phyloP scores from a whole-genome alignment of 2,329 filamentous ascomycete species.

The Ophiocordyceps camponoti-floridani region DNA sequence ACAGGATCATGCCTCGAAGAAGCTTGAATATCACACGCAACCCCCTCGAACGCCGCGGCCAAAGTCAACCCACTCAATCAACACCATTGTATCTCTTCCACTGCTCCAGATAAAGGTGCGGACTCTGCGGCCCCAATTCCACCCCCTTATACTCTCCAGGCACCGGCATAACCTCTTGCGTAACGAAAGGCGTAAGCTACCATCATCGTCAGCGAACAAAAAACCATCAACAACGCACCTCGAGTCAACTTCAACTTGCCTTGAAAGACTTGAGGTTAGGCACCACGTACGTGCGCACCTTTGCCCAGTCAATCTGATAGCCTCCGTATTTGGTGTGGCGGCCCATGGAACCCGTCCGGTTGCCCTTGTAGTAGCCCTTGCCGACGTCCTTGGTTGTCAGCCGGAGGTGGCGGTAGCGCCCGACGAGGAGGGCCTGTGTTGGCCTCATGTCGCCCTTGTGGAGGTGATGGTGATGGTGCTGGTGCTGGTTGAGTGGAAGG shows the following conservation, averaged over 20 bases:
- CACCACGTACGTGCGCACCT: slow-evolving; percentile 81
- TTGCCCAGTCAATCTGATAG: slow-evolving; percentile 68
- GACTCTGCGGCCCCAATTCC: slow-evolving; percentile 37
- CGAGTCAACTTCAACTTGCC: slow-evolving; percentile 26
- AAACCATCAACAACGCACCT: too few species aligned
- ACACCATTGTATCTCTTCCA: slow-evolving; percentile 54
- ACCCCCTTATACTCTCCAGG: slow-evolving; percentile 35
- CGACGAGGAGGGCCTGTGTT: slow-evolving; percentile 45
- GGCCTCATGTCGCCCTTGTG: slow-evolving; percentile 37
- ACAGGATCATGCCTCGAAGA: not conserved
- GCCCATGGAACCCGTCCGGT: slow-evolving; percentile 74
- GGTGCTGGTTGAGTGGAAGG: not conserved
- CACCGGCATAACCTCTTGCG: slow-evolving; percentile 33
- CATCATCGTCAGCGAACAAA: too few species aligned
- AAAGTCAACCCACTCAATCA: slow-evolving; percentile 19
- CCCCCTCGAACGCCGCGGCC: too few species aligned
- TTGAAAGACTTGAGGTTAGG: slow-evolving; percentile 56
- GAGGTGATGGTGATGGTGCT: not conserved
- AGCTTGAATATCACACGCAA: too few species aligned
- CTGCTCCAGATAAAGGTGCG: slow-evolving; percentile 41
- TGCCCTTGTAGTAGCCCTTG: slow-evolving; percentile 96
- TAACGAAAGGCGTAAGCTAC: slow-evolving; percentile 48
- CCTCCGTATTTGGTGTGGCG: slow-evolving; percentile 66
- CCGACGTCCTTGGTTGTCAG: slow-evolving; percentile 88
- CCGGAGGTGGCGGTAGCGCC: slow-evolving; percentile 53